Conservation (phyloP, 1,284 basidiomycete genomes). For the Crucibulum parvulum region DNA sequence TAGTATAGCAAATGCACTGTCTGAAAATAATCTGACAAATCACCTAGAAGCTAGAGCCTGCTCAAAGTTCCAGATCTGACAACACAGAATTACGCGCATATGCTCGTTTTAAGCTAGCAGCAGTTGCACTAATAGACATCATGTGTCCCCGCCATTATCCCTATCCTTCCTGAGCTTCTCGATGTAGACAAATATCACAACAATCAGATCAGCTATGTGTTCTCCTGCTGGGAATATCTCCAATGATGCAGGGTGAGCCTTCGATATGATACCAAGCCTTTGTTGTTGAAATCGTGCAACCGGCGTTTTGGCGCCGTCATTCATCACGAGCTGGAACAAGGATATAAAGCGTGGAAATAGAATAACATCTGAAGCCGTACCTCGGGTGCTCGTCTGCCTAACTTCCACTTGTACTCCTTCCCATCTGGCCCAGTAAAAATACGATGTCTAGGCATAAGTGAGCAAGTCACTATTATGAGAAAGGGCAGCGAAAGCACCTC, state of each 20-base stretch:
- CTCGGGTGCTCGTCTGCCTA: conserved; percentile 1
- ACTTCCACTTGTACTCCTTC: conserved; percentile 13
- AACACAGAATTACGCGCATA: no score
- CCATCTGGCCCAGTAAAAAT: conserved; percentile 16
- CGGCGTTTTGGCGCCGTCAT: conserved; percentile 3
- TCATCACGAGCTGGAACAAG: conserved; percentile 2
- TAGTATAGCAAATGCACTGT: no score
- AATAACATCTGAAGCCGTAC: not conserved
- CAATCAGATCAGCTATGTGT: conserved; percentile 20
- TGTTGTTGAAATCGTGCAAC: conserved; percentile 6
- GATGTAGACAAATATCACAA: conserved; percentile 27
- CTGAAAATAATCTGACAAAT: no score
- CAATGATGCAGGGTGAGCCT: conserved; percentile 7
- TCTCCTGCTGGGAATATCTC: conserved; percentile 19
- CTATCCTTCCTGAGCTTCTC: conserved; percentile 14
- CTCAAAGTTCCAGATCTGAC: no score
- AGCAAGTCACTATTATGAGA: not conserved
- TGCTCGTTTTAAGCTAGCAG: no score
- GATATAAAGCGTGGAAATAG: not conserved
- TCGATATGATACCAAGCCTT: not conserved
- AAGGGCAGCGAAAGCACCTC: not conserved
- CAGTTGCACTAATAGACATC: no score
- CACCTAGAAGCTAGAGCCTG: no score
- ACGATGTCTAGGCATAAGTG: conserved; percentile 1
- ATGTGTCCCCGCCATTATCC: no score